Evolutionary conservation across 2,329 filamentous ascomycete genomes (phyloP).

Genomic region (Parastagonospora nodorum): DNA sequence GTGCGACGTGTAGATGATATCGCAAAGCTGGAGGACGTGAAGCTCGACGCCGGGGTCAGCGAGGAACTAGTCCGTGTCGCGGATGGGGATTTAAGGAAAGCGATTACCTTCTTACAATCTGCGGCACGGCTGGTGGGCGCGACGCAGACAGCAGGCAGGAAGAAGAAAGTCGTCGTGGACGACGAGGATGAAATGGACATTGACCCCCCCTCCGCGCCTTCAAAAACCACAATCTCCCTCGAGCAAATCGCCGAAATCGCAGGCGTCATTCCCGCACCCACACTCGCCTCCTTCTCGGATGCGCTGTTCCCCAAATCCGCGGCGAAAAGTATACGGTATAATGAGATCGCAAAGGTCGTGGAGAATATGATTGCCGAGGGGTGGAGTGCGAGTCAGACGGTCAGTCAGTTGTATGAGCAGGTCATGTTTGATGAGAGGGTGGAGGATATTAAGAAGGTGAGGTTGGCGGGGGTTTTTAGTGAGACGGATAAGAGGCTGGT

Average conservation of each 20-base stretch:
- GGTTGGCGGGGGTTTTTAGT: conserved; percentile 86
- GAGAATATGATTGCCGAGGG: conserved; percentile 94
- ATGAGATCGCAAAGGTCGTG: conserved; percentile 75
- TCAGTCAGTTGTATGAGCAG: conserved; percentile 82
- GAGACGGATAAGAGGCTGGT: conserved; percentile 93
- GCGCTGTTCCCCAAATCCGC: conserved; percentile 70
- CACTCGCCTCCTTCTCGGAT: conserved; percentile 71
- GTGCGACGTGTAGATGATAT: conserved; percentile 80
- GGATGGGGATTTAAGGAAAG: conserved; percentile 93
- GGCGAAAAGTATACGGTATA: conserved; percentile 63
- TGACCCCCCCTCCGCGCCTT: conserved; percentile 26
- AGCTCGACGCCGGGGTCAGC: conserved; percentile 76
- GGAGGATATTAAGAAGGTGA: conserved; percentile 84
- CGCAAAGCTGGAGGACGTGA: conserved; percentile 76
- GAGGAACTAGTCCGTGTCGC: conserved; percentile 85
- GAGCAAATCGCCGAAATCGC: conserved; percentile 91
- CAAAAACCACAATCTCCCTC: conserved; percentile 59
- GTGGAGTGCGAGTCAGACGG: conserved; percentile 91
- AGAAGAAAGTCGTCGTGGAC: conserved; percentile 51
- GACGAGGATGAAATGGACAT: conserved; percentile 60
- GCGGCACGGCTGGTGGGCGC: conserved; percentile 87
- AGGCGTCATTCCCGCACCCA: conserved; percentile 81
- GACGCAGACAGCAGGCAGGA: conserved; percentile 45
- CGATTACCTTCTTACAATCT: conserved; percentile 94
- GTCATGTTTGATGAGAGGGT: conserved; percentile 85